Percentiles rank a stretch among this genome's conserved stretches.
Evolutionary conservation across 768 basidiomycete species (phyloP).

Genomic region (Trametes cingulata): DNA sequence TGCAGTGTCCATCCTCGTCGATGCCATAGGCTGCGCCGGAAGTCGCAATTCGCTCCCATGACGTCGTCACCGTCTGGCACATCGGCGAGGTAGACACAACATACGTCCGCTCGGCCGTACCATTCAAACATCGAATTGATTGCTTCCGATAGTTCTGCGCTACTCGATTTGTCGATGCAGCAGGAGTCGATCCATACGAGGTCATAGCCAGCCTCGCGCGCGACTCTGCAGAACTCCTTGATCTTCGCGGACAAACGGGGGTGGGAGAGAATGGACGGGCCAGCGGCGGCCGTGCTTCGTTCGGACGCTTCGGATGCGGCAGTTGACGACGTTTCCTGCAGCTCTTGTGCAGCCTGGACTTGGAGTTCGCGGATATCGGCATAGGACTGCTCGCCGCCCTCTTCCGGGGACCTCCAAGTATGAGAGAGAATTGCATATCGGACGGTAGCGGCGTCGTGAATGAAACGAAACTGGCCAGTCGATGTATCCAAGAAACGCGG

Average conservation of each 20-base stretch:
- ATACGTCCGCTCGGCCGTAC: background rate
- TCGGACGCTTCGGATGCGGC: too few relatives aligned
- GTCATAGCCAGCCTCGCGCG: background rate
- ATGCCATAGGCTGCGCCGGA: background rate
- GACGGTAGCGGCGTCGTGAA: background rate
- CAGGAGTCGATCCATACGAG: too few relatives aligned
- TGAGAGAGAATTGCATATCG: background rate
- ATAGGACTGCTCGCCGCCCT: background rate
- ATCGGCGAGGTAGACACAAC: slow-evolving; percentile 2
- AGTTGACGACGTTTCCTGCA: too few relatives aligned
- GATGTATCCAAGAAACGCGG: too few relatives aligned
- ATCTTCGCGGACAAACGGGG: background rate
- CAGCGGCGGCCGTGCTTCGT: background rate
- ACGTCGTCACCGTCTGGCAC: background rate
- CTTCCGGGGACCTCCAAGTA: background rate
- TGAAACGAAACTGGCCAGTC: background rate
- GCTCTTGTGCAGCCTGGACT: background rate
- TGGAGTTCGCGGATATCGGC: background rate
- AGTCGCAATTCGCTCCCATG: background rate
- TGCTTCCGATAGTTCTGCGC: too few relatives aligned
- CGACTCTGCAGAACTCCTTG: background rate
- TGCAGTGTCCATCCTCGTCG: too few relatives aligned
- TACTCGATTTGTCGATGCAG: too few relatives aligned
- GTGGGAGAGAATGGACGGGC: background rate
- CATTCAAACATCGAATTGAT: too few relatives aligned